A percentile compares a stretch with the other conserved stretches of the same genome.
Evolutionary conservation across 305 asterid genomes (phyloP).

Genomic region (Solanum hybrid): DNA sequence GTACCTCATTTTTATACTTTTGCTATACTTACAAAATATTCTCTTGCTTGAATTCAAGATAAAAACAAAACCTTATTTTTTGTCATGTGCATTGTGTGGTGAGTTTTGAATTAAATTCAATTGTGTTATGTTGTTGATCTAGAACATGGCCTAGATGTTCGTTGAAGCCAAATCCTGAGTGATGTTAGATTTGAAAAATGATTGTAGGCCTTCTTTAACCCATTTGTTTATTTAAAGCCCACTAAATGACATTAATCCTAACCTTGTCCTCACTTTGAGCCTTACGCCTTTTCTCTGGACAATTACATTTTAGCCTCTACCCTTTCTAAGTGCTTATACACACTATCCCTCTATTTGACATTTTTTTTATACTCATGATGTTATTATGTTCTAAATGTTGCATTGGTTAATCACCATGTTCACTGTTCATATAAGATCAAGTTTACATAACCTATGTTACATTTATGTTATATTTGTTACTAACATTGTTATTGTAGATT

Average conservation of each 20-base stretch:
- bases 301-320: neutral
- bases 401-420: neutral
- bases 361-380: neutral
- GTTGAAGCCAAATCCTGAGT: neutral
- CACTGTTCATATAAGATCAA: neutral
- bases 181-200: neutral
- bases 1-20: neutral
- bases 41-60: neutral
- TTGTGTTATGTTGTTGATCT: neutral
- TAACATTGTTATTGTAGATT: neutral
- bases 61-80: neutral
- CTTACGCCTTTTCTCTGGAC: neutral
- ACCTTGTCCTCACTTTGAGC: neutral
- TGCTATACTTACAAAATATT: no score
- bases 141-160: neutral
- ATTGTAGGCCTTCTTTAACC: neutral
- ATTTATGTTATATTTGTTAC: neutral
- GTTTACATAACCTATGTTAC: neutral
- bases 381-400: neutral
- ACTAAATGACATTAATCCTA: neutral
- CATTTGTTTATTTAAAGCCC: neutral
- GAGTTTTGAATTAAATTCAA: neutral
- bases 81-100: neutral
- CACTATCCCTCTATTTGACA: neutral
- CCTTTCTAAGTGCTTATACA: neutral